Base-by-base conservation (phyloP, 1,284 basidiomycete species). In the Ustilago hordei region DNA sequence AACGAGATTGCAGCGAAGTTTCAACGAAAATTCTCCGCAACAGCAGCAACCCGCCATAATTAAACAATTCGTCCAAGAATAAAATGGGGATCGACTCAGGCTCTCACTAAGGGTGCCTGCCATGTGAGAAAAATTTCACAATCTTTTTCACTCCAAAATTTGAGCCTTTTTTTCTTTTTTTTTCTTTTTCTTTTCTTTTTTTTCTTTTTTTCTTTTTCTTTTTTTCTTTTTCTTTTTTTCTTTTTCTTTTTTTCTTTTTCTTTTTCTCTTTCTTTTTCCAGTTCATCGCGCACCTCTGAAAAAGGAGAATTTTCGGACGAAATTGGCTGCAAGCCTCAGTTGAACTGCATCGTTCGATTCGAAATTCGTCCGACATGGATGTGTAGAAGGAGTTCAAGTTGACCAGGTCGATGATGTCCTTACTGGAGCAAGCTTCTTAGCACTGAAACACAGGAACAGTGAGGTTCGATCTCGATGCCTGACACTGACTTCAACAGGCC, bases 1-100 rank as follows among this genome's bases (percentile, higher is more conserved):
- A 58, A 55, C 69, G 61, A 72, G 54, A 39, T 56, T 66, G 23
- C 60, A 68, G 61, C 70, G 65, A 73, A 67, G 54, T 73, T 73
- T 55, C 43, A 61, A 61, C 70, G 70, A 73, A 64, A 58, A 68
- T 63, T 68, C 64, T 73, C 70, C 70, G 70, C 28, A 34, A 31
- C 11, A 39, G 39, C 38, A 32, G 12, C 23, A 34, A 31, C 52
- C 32, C 23, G 54, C 38, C 23, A 28, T 28, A 19, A 55, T 55
- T 38, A 55, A 19, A 55, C 48, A 50, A 8, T 4, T 45, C 43
- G 11, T 45, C 43, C 11, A 19, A 45, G 43, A 12, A 6, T 12
- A 11, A 31, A n/a, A 50, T 50, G 15, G 45, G 13, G 28, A 50
- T 13, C 13, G 8, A 23, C 48, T 50, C 48, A 31, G 48, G 48